Evolutionary conservation across 1,284 basidiomycete species (phyloP).

Genomic region (Apiotrichum veenhuisii): DNA sequence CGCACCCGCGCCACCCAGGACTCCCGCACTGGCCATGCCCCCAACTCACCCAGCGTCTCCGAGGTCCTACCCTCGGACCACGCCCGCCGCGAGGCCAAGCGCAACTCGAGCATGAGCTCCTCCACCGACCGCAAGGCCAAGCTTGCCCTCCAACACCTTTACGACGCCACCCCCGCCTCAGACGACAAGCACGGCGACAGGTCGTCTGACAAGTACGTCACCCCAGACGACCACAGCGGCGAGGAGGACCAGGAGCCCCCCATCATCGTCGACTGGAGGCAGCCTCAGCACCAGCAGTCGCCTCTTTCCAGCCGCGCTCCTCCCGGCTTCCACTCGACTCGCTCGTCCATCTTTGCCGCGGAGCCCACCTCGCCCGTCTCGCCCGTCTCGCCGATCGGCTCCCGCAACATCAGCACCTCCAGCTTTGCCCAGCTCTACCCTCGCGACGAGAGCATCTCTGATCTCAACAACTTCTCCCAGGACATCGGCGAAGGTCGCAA

Average conservation of each 20-base stretch:
- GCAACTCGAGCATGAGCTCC: not conserved
- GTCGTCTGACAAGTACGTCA: not conserved
- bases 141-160: conserved; percentile 1
- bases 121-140: not conserved
- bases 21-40: conserved; percentile 5
- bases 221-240: not conserved
- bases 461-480: not conserved
- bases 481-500: conserved; percentile 28
- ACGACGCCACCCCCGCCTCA: not conserved
- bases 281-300: not conserved
- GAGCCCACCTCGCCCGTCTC: not conserved
- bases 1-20: not conserved
- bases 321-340: not conserved
- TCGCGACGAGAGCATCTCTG: not conserved
- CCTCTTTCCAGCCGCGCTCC: not conserved
- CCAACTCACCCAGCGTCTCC: conserved; percentile 21
- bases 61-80: conserved; percentile 9
- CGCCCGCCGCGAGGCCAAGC: not conserved
- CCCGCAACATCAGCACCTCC: not conserved
- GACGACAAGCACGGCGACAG: not conserved
- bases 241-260: not conserved
- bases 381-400: not conserved
- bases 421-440: not conserved
- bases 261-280: not conserved
- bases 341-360: not conserved